Conservation (phyloP, 139 green algal genomes). For the Mesotaenium endlicherianum region DNA sequence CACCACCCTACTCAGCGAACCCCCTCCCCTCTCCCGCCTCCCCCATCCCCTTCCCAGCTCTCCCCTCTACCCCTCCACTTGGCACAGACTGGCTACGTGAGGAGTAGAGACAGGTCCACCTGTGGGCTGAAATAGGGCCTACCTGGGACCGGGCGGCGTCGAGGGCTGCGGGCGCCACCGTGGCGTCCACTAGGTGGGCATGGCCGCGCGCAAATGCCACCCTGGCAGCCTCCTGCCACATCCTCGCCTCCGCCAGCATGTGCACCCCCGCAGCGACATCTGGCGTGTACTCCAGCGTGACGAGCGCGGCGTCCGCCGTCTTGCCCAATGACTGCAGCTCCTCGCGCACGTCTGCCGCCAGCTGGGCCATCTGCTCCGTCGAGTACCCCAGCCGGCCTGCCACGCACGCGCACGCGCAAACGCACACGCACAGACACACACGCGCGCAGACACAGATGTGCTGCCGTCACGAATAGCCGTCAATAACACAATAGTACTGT, state of each 20-base stretch:
- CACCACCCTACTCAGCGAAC: not conserved
- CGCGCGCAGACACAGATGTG: too few relatives aligned
- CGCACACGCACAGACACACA: too few relatives aligned
- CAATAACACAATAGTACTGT: too few relatives aligned
- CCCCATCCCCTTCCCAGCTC: not conserved
- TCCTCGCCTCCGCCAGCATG: not conserved
- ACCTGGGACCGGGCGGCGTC: slow-evolving; percentile 3
- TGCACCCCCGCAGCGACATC: not conserved
- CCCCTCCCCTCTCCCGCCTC: not conserved
- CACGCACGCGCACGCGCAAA: too few relatives aligned
- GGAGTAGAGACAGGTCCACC: not conserved
- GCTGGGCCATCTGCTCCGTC: slow-evolving; percentile 16
- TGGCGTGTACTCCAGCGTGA: slow-evolving; percentile 15
- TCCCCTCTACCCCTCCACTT: not conserved
- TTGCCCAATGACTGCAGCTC: slow-evolving; percentile 60
- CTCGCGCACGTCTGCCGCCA: slow-evolving; percentile 70
- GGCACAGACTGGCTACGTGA: not conserved
- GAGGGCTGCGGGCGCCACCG: slow-evolving; percentile 11
- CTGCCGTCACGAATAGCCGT: too few relatives aligned
- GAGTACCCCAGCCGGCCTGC: slow-evolving; percentile 57
- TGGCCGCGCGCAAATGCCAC: not conserved
- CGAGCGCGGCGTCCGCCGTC: slow-evolving; percentile 52
- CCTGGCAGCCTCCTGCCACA: slow-evolving; percentile 17
- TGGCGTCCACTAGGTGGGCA: slow-evolving; percentile 10
- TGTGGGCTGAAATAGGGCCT: not conserved